Percentiles rank a stretch among this genome's conserved stretches.
These are phyloP conservation scores for Talaromyces sp. DNA, from an alignment of 2,329 filamentous ascomycete genomes.

Conservation along the genomic window DNA sequence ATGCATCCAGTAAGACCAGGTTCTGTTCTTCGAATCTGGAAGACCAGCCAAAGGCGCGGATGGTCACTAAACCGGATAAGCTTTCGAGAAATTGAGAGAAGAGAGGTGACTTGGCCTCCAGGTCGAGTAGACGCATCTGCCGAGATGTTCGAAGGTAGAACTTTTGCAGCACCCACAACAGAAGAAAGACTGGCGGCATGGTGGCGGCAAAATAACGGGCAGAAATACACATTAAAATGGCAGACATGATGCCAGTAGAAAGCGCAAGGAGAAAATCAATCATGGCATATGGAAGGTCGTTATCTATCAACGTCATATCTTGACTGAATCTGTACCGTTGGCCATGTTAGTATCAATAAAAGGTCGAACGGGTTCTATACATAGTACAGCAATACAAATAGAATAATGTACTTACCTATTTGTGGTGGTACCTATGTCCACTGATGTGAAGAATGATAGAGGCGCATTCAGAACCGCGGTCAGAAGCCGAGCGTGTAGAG, in stretches of 20 bases:
- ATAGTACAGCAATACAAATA: neutral
- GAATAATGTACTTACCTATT: constrained; percentile 33
- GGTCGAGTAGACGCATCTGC: constrained; percentile 58
- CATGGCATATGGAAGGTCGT: constrained; percentile 40
- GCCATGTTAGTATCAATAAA: neutral
- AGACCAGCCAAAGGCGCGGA: constrained; percentile 56
- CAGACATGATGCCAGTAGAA: constrained; percentile 34
- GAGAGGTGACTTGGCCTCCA: constrained; percentile 59
- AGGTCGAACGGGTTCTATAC: neutral
- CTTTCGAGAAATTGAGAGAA: constrained; percentile 58
- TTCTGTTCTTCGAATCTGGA: constrained; percentile 44
- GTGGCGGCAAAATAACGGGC: constrained; percentile 46
- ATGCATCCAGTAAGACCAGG: constrained; percentile 48
- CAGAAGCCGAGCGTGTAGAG: constrained; percentile 12
- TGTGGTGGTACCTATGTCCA: constrained; percentile 38
- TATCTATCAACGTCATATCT: constrained; percentile 44
- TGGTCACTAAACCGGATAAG: constrained; percentile 53
- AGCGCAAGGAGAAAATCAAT: constrained; percentile 35
- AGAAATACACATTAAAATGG: constrained; percentile 47
- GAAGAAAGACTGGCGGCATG: constrained; percentile 48
- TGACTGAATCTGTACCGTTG: constrained; percentile 30
- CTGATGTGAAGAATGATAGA: constrained; percentile 42
- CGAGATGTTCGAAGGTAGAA: constrained; percentile 60
- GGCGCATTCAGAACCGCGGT: constrained; percentile 31
- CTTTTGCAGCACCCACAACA: constrained; percentile 52